Base-by-base conservation (phyloP, 441 rosid species). In the Gossypium schwendimanii region DNA sequence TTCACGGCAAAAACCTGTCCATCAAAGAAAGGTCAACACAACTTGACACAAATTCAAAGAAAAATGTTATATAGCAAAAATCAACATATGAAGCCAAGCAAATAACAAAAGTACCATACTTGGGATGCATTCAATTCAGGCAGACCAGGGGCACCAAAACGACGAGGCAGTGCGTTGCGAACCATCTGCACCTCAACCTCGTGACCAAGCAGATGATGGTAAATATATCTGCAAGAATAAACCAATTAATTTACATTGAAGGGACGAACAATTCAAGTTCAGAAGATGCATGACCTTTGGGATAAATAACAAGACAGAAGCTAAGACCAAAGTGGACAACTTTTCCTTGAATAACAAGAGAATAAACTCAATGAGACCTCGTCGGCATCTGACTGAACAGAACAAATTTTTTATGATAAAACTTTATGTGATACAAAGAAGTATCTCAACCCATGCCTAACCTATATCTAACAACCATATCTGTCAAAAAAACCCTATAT, bases 81-180 rank as follows among this genome's bases (percentile, higher is more conserved):
- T 2, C 14, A 54, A 54, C 2, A 63, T 33, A 73, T 6, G 4
- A 53, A 74, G 45, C 31, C 64, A 24, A 4, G 7, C 12, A 47
- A 47, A 67, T 10, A 5, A 11, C 11, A 18, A 24, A 49, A 33
- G 15, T 2, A 1, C 1, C 62, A 73, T 84, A 95, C 99, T 83
- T 96, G 99, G 79, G 99, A 96, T 75, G 97, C 97, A 87, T 96
- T 96, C 76, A 96, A 84, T 78, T 93, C 99, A 44, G 99, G 99
- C 77, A 93, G 96, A 73, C 99, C 99, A 77, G 97, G 98, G 21
- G 97, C 98, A 74, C 98, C 98, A 84, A 93, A 91, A 60, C 98
- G 96, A 17, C 97, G 92, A 59, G 99, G 99, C 73, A 96, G 80
- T 10, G 98, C 69, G 76, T 89, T 93, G 14, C 96, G 95, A 74